A percentile compares a stretch with the other conserved stretches of the same genome.
These are phyloP conservation scores for Tolypocladium nubicola DNA, from an alignment of 2,329 filamentous ascomycete species.

Conservation along the genomic window DNA sequence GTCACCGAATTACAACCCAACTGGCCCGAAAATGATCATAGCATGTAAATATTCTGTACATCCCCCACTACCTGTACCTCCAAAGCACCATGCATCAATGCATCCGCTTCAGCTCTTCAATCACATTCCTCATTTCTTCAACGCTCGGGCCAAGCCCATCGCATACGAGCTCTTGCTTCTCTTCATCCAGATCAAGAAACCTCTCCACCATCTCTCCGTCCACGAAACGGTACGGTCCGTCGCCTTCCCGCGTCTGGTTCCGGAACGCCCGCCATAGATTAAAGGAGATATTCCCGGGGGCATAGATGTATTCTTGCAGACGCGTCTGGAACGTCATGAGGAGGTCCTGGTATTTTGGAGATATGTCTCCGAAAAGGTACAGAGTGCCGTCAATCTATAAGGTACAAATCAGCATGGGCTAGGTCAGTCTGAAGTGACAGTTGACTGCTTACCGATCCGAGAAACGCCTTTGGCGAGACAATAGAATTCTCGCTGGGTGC, in stretches of 20 bases:
- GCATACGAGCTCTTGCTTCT: slow-evolving; percentile 41
- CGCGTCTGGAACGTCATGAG: slow-evolving; percentile 71
- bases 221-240: slow-evolving; percentile 76
- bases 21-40: background rate
- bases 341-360: slow-evolving; percentile 61
- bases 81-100: slow-evolving; percentile 29
- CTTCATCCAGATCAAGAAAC: slow-evolving; percentile 63
- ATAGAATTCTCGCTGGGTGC: slow-evolving; percentile 52
- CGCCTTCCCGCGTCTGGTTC: slow-evolving; percentile 59
- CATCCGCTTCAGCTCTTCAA: slow-evolving; percentile 53
- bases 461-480: slow-evolving; percentile 72
- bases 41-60: background rate
- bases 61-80: slow-evolving; percentile 2
- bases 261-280: slow-evolving; percentile 73
- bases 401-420: slow-evolving; percentile 5
- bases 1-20: background rate
- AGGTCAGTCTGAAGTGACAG: too few species aligned
- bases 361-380: slow-evolving; percentile 78
- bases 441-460: slow-evolving; percentile 62
- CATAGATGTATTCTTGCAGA: slow-evolving; percentile 55
- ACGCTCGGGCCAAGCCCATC: slow-evolving; percentile 49
- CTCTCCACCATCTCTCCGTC: slow-evolving; percentile 85
- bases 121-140: slow-evolving; percentile 49
- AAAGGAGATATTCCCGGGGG: slow-evolving; percentile 67
- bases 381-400: slow-evolving; percentile 75